Conservation (phyloP, 202 grass and related monocot genomes). For the Carex arenaria region DNA sequence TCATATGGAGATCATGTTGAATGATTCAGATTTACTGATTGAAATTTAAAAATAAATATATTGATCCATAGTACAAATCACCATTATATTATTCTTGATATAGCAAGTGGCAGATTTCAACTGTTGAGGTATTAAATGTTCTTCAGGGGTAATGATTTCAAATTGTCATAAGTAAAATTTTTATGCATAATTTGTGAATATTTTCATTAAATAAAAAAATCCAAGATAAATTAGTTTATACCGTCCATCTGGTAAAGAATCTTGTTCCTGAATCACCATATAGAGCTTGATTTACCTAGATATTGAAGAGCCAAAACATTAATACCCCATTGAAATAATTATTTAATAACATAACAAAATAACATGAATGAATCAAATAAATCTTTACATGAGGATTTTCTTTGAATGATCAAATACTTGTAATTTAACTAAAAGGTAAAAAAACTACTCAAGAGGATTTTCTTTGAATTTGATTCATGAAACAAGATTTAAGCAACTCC, state of each 20-base stretch:
- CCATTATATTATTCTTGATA: no score
- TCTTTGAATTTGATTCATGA: no score
- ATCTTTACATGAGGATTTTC: neutral
- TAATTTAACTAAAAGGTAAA: neutral
- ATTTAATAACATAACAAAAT: neutral
- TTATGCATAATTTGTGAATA: neutral
- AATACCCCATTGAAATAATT: neutral
- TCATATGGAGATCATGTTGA: no score
- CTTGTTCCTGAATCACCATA: neutral
- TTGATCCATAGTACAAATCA: no score
- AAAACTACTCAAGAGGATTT: neutral
- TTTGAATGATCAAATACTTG: neutral
- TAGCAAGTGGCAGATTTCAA: neutral
- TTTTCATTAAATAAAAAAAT: neutral
- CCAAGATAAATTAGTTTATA: neutral
- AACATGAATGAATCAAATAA: neutral
- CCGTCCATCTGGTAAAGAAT: slow-evolving; percentile 11
- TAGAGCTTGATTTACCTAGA: slow-evolving; percentile 9
- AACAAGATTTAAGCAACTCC: no score
- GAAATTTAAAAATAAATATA: no score
- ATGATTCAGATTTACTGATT: no score
- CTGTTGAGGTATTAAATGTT: neutral
- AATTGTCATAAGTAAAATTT: neutral
- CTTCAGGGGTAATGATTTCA: neutral
- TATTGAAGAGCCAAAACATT: neutral